Conservation (phyloP, 2,329 filamentous ascomycete species). For the Colletotrichum sp. region DNA sequence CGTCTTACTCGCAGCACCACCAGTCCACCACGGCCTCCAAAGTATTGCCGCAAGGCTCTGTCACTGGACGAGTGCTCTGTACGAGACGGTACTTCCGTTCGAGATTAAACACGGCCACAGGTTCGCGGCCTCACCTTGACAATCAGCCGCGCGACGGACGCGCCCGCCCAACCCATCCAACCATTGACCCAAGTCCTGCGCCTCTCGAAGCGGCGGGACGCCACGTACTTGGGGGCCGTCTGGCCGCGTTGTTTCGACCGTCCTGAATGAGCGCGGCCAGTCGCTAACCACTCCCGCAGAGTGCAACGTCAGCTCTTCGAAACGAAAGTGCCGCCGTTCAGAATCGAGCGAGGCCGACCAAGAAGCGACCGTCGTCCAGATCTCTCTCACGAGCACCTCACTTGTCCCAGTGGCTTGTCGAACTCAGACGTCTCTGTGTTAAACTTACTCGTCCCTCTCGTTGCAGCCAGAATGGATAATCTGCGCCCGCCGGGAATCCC, state of each 20-base stretch:
- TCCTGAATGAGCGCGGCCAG: background rate
- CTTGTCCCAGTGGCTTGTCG: background rate
- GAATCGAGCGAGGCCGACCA: background rate
- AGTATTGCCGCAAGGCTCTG: background rate
- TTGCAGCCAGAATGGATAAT: constrained; percentile 8
- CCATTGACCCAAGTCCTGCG: constrained; percentile 9
- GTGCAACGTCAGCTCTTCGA: background rate
- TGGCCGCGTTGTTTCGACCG: constrained; percentile 6
- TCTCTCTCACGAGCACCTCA: background rate
- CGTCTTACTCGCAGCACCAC: background rate
- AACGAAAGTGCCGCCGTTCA: background rate
- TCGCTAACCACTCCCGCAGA: background rate
- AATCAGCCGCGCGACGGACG: constrained; percentile 7
- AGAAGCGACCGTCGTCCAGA: background rate
- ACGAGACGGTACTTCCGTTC: constrained; percentile 1
- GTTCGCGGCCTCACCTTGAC: constrained; percentile 14
- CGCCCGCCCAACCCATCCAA: constrained; percentile 13
- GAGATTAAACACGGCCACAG: constrained; percentile 1
- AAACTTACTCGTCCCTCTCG: background rate
- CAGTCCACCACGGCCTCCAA: background rate
- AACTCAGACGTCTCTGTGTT: background rate
- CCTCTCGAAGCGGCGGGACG: background rate
- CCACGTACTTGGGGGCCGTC: background rate
- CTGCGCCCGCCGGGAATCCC: constrained; percentile 2
- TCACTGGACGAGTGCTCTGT: background rate